A percentile compares a stretch with the other conserved stretches of the same genome.
Evolutionary conservation across 257 asterid genomes (phyloP).

Genomic region (Rubia yunnanensis): DNA sequence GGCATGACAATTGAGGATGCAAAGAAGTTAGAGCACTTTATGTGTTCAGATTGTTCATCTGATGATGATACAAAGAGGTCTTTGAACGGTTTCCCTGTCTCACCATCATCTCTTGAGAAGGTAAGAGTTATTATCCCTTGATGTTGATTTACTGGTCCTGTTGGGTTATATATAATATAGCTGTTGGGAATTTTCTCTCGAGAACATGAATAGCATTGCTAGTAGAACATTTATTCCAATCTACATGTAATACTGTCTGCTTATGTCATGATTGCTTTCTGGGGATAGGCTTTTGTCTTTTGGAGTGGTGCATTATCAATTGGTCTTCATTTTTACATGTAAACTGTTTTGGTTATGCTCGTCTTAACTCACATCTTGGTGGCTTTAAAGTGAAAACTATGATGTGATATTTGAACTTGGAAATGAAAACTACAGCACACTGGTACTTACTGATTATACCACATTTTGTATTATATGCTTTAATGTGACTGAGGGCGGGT

Average conservation of each 20-base stretch:
- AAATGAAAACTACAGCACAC: not conserved
- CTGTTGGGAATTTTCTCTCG: not conserved
- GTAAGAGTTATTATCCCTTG: conserved; percentile 3
- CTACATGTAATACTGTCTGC: not conserved
- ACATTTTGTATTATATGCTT: not conserved
- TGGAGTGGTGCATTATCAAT: not conserved
- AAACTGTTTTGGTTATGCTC: too few species aligned
- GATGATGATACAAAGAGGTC: conserved; percentile 68
- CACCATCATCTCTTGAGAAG: conserved; percentile 40
- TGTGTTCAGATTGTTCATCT: conserved; percentile 76
- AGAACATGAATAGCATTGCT: not conserved
- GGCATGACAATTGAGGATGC: conserved; percentile 77
- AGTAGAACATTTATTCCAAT: not conserved
- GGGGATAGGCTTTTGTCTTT: not conserved
- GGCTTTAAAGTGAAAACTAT: not conserved
- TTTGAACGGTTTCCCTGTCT: conserved; percentile 50
- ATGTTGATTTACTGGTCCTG: not conserved
- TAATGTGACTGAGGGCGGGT: too few species aligned
- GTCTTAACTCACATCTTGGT: not conserved
- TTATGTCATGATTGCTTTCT: not conserved
- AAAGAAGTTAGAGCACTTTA: conserved; percentile 65
- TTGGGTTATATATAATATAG: too few species aligned
- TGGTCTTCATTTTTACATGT: not conserved
- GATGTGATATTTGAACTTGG: not conserved
- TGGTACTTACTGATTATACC: not conserved